Evolutionary conservation across 2,329 filamentous ascomycete genomes (phyloP).

Genomic region (Hypoxylon sp.): DNA sequence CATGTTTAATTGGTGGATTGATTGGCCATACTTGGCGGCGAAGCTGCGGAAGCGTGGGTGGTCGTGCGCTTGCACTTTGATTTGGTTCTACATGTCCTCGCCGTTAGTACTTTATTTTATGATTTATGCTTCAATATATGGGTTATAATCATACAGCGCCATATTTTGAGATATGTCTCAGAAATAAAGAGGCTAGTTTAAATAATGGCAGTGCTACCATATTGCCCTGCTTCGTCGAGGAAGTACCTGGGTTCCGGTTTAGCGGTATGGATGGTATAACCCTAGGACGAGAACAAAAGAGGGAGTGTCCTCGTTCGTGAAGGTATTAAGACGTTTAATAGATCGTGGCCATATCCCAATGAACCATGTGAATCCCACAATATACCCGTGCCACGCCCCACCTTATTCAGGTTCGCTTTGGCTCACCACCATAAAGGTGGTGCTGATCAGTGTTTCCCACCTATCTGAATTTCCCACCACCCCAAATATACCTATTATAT

Average conservation of each 20-base stretch:
- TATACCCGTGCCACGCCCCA: no score
- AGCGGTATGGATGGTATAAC: slow-evolving; percentile 16
- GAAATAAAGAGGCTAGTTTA: slow-evolving; percentile 75
- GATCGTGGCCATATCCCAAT: slow-evolving; percentile 16
- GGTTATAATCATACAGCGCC: slow-evolving; percentile 69
- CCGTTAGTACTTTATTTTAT: slow-evolving; percentile 29
- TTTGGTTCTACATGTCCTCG: slow-evolving; percentile 67
- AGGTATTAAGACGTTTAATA: slow-evolving; percentile 13
- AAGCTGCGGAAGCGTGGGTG: slow-evolving; percentile 73
- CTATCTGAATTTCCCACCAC: no score
- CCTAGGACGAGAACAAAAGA: not conserved
- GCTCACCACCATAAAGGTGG: no score
- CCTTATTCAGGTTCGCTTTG: no score
- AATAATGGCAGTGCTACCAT: slow-evolving; percentile 79
- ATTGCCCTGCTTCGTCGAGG: slow-evolving; percentile 32
- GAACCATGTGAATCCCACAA: not conserved
- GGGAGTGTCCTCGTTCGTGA: slow-evolving; percentile 8
- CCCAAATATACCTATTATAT: no score
- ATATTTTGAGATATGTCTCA: slow-evolving; percentile 78
- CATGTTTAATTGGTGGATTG: slow-evolving; percentile 78
- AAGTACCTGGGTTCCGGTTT: slow-evolving; percentile 12
- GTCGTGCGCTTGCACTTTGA: slow-evolving; percentile 76
- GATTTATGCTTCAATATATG: slow-evolving; percentile 3
- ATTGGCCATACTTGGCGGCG: slow-evolving; percentile 74
- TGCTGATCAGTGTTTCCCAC: no score